These are phyloP conservation scores for Cicer yamashitae DNA, from an alignment of 306 rosid species.

Conservation along the genomic window DNA sequence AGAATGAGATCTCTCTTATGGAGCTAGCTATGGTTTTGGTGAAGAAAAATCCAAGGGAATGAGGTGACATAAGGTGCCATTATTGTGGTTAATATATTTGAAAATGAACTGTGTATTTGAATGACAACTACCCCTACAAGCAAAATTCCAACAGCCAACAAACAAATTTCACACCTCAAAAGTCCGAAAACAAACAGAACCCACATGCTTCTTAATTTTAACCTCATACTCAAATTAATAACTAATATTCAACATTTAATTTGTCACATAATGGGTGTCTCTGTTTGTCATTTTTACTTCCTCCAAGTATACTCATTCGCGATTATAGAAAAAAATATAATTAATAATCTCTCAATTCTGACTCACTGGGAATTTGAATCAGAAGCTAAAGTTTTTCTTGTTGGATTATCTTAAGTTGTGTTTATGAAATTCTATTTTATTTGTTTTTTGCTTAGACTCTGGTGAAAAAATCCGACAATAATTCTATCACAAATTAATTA, in stretches of 20 bases:
- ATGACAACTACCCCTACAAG: conserved; percentile 50
- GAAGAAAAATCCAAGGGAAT: conserved; percentile 65
- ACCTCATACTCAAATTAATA: conserved; percentile 41
- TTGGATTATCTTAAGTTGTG: conserved; percentile 42
- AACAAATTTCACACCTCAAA: conserved; percentile 88
- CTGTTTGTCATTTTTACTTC: conserved; percentile 48
- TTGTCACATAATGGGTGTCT: conserved; percentile 63
- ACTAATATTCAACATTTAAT: conserved; percentile 50
- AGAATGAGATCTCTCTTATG: conserved; percentile 24
- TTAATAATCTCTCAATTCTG: conserved; percentile 39
- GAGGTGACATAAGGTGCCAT: conserved; percentile 48
- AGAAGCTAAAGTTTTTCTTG: conserved; percentile 42
- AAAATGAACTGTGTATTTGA: conserved; percentile 35
- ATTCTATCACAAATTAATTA: conserved; percentile 4
- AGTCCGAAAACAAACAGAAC: conserved; percentile 62
- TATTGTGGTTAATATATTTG: conserved; percentile 49
- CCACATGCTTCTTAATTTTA: conserved; percentile 54
- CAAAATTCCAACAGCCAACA: conserved; percentile 68
- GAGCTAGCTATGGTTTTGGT: conserved; percentile 35
- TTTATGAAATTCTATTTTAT: conserved; percentile 28
- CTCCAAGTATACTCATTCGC: conserved; percentile 46
- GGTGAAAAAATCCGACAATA: conserved; percentile 20
- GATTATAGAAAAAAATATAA: conserved; percentile 14
- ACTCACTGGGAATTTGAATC: conserved; percentile 45
- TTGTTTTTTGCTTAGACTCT: conserved; percentile 22